These are phyloP conservation scores for Lolium rigidum DNA, from an alignment of 176 grass and related monocot species.

Conservation along the genomic window DNA sequence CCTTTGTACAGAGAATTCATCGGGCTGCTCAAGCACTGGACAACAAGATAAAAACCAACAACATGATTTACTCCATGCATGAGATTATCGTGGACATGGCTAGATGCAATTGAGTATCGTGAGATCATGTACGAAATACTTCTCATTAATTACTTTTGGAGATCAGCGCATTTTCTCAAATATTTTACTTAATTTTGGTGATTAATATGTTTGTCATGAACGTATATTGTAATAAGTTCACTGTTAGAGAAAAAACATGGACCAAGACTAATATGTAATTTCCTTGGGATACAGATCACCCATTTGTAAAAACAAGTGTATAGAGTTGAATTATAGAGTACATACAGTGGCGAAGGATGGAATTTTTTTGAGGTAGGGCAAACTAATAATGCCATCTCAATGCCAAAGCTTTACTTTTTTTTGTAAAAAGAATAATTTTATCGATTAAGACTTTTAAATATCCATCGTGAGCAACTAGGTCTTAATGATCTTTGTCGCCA, in stretches of 20 bases:
- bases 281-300: not conserved
- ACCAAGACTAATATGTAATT: not conserved
- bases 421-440: too few species aligned
- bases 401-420: too few species aligned
- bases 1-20: conserved; percentile 63
- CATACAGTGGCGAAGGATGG: too few species aligned
- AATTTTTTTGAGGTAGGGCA: too few species aligned
- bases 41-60: not conserved
- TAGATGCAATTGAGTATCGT: not conserved
- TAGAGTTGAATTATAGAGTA: not conserved
- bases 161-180: not conserved
- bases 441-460: too few species aligned
- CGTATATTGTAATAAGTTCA: not conserved
- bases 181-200: not conserved
- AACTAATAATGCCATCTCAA: too few species aligned
- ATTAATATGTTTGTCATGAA: not conserved
- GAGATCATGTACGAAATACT: not conserved
- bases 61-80: not conserved
- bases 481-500: too few species aligned
- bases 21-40: conserved; percentile 72
- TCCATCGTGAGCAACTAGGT: too few species aligned
- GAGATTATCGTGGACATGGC: not conserved
- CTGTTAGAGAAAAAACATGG: not conserved
- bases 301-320: not conserved
- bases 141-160: not conserved